These are phyloP conservation scores for Saprolegnia parasitica DNA, from an alignment of 352 stramenopile species.

Conservation along the genomic window DNA sequence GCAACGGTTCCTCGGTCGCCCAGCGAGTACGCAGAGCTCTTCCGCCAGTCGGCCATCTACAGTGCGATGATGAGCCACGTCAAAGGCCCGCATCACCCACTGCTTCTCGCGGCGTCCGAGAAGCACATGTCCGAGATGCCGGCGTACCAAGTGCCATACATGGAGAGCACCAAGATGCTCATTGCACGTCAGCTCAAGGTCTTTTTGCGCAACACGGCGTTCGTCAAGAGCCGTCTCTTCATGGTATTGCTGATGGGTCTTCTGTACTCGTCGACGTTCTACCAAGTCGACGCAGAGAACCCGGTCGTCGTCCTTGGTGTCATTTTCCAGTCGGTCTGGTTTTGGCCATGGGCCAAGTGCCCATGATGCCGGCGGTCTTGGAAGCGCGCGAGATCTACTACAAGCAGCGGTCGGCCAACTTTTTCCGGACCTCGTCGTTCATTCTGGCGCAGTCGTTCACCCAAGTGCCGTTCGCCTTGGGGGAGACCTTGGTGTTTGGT, in stretches of 20 bases:
- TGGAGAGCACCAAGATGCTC: slow-evolving; percentile 32
- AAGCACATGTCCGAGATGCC: neutral
- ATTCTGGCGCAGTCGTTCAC: slow-evolving; percentile 32
- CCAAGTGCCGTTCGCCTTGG: slow-evolving; percentile 29
- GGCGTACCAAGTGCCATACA: neutral
- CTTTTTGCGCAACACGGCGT: slow-evolving; percentile 39
- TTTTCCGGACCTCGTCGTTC: slow-evolving; percentile 45
- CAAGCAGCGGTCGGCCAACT: slow-evolving; percentile 47
- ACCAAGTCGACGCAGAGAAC: slow-evolving; percentile 36
- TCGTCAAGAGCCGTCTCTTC: slow-evolving; percentile 36
- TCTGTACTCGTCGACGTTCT: slow-evolving; percentile 40
- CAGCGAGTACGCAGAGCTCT: slow-evolving; percentile 23
- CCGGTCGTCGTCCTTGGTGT: slow-evolving; percentile 52
- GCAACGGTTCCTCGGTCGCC: neutral
- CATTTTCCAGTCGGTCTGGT: slow-evolving; percentile 64
- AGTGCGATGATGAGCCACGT: slow-evolving; percentile 40
- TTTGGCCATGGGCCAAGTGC: slow-evolving; percentile 41
- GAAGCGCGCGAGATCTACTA: slow-evolving; percentile 40
- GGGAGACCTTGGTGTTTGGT: slow-evolving; percentile 47
- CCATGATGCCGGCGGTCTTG: slow-evolving; percentile 49
- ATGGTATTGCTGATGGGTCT: slow-evolving; percentile 39
- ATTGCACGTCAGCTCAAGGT: slow-evolving; percentile 50
- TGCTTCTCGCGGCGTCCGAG: neutral
- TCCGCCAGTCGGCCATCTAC: slow-evolving; percentile 34
- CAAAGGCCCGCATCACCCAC: neutral